Conservation (phyloP, 164 flowering plant species). For the Magnolia kwangsiensis region DNA sequence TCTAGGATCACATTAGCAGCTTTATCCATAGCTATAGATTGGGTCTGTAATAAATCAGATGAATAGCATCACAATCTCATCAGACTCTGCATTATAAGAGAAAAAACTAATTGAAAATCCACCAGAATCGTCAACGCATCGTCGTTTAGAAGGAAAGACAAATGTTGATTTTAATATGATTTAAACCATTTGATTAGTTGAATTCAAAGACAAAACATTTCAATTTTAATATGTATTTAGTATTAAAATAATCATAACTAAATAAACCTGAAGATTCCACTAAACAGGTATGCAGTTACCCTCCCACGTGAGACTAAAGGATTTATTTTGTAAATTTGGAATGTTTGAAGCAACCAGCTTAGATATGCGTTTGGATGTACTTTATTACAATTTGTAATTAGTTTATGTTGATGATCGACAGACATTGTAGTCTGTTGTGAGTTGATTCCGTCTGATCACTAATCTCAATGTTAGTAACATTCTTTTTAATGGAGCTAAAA, state of each 20-base stretch:
- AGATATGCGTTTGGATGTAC: neutral
- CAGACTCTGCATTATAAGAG: neutral
- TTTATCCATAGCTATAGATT: conserved; percentile 15
- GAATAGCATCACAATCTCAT: neutral
- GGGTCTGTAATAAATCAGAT: conserved; percentile 17
- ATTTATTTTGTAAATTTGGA: neutral
- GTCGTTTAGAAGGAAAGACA: neutral
- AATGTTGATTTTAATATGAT: neutral
- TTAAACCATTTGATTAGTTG: neutral
- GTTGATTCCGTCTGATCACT: too few relatives aligned
- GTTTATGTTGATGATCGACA: neutral
- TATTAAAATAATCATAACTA: neutral
- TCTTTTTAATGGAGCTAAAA: too few relatives aligned
- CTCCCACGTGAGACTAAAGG: neutral
- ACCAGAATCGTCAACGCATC: too few relatives aligned
- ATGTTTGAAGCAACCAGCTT: neutral
- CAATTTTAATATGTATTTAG: neutral
- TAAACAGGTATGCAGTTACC: neutral
- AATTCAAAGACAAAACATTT: neutral
- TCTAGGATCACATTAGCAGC: conserved; percentile 28
- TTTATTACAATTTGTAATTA: too few relatives aligned
- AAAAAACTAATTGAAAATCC: too few relatives aligned
- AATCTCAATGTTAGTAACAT: too few relatives aligned
- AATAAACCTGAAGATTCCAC: neutral
- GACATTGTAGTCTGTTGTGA: neutral